Conservation (phyloP, 805 yeast genomes). For the Kuraishia floccosa region DNA sequence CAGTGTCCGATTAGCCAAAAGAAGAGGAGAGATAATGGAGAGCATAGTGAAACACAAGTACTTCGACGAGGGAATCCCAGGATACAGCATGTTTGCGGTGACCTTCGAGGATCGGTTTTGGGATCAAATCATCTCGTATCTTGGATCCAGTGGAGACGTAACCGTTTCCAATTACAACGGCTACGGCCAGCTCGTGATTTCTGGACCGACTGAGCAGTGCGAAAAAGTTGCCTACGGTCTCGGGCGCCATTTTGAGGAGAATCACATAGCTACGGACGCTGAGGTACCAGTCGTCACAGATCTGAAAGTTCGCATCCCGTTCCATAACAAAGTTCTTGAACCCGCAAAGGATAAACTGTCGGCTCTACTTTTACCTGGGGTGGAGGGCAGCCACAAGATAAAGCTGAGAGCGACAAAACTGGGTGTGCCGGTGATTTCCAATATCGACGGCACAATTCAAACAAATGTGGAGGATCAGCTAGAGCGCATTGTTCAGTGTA, state of each 20-base stretch:
- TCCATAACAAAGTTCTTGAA: conserved; percentile 18
- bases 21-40: conserved; percentile 22
- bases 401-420: conserved; percentile 5
- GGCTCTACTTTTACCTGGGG: conserved; percentile 4
- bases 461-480: conserved; percentile 9
- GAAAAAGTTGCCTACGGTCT: neutral
- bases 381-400: neutral
- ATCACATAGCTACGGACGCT: conserved; percentile 7
- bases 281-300: conserved; percentile 13
- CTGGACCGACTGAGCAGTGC: conserved; percentile 12
- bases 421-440: conserved; percentile 15
- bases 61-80: conserved; percentile 12
- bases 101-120: too few relatives aligned
- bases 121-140: too few relatives aligned
- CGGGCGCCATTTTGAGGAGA: too few relatives aligned
- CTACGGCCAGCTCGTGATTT: conserved; percentile 20
- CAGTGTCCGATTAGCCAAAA: conserved; percentile 13
- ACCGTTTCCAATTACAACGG: conserved; percentile 22
- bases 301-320: conserved; percentile 18
- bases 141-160: too few relatives aligned
- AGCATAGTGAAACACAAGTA: conserved; percentile 5
- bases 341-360: conserved; percentile 14
- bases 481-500: conserved; percentile 15
- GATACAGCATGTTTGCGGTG: too few relatives aligned
- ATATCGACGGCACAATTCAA: conserved; percentile 14